Base-by-base conservation (phyloP, 1,284 basidiomycete genomes). In the Rhizoctonia solani region DNA sequence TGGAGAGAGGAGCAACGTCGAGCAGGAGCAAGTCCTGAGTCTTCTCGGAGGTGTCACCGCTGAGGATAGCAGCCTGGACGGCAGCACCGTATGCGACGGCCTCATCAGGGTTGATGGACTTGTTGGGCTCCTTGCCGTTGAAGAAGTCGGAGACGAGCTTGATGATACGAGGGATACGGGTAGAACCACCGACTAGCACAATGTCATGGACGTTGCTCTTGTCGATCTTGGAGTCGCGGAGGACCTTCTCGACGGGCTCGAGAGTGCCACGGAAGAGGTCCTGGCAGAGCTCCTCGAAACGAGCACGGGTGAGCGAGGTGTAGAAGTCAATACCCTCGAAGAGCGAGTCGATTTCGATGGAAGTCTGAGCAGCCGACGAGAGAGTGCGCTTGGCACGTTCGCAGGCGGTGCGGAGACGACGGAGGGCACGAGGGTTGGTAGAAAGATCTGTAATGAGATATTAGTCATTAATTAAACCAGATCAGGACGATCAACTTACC, bases 21-120 rank as follows among this genome's bases (percentile, higher is more conserved):
- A 98, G 92, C 72, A 98, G 86, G 74, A 97, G 86, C 72, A 98
- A 86, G 79, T 97, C 95, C 77, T 91, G 88, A 68, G 95, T 97
- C 83, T 95, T 93, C 75, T 97, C 95, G 67, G 93, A 96, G 66
- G 93, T 96, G 79, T 97, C 92, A 71, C 93, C 93, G 74, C 94
- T 96, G 71, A 98, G 90, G 75, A 98, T 90, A 68, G 95, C 95
- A 71, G 93, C 95, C 81, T 97, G 95, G 76, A 98, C 94, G 75
- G 95, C 94, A 74, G 95, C 95, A 84, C 95, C 95, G 78, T 94
- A 94, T 67, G 92, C 93, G 74, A 95, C 93, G 74, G 93, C 93
- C 81, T 95, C 93, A 76, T 95, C 93, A 71, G 93, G 93, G 85
- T 95, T 95, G 82, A 96, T 95, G 71, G 92, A 95, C 87, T 98